Evolutionary conservation across 805 yeast genomes (phyloP).

Genomic region (Candida pini): DNA sequence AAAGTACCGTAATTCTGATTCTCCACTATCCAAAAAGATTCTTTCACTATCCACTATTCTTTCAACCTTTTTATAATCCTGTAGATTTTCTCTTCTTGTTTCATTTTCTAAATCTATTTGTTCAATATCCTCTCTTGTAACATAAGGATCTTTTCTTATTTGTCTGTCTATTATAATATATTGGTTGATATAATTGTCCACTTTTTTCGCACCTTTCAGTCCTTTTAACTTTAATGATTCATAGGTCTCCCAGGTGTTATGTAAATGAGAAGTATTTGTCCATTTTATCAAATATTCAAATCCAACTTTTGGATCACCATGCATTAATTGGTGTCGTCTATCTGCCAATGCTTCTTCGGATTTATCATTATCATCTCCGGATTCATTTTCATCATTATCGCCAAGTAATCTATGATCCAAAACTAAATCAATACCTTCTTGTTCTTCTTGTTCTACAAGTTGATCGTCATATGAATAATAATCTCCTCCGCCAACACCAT

Average conservation of each 20-base stretch:
- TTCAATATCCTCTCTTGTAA: constrained; percentile 89
- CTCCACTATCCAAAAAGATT: constrained; percentile 52
- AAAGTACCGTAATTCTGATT: constrained; percentile 67
- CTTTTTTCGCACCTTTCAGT: constrained; percentile 71
- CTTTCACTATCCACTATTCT: constrained; percentile 86
- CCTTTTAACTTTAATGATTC: constrained; percentile 36
- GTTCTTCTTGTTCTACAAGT: constrained; percentile 15
- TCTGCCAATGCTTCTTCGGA: constrained; percentile 19
- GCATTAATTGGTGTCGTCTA: constrained; percentile 8
- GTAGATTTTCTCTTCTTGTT: constrained; percentile 73
- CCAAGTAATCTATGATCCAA: constrained; percentile 48
- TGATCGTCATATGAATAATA: constrained; percentile 19
- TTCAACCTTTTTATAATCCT: constrained; percentile 81
- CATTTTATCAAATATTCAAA: constrained; percentile 72
- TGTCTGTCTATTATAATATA: constrained; percentile 68
- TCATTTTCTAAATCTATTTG: constrained; percentile 90
- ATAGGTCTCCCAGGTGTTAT: constrained; percentile 90
- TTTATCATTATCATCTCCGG: constrained; percentile 31
- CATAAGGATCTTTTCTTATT: constrained; percentile 69
- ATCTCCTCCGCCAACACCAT: constrained; percentile 21
- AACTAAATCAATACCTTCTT: constrained; percentile 34
- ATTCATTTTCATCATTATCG: constrained; percentile 20
- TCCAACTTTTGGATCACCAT: constrained; percentile 48
- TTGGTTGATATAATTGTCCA: constrained; percentile 86
- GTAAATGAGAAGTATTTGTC: constrained; percentile 83